Conservation (phyloP, 495 filamentous ascomycete species). For the Staphylotrichum tortipilum region DNA sequence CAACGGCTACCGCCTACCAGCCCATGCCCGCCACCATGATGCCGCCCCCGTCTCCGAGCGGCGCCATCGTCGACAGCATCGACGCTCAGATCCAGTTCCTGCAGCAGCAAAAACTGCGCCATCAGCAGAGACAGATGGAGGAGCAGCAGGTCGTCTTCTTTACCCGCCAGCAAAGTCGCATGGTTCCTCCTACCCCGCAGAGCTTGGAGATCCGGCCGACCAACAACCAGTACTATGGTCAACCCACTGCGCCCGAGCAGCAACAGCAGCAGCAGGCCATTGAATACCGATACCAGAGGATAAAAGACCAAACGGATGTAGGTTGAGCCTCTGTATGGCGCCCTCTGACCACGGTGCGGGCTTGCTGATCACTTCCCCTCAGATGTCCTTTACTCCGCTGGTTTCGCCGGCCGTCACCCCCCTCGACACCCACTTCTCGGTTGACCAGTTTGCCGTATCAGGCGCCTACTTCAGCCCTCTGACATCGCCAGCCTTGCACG, state of each 20-base stretch:
- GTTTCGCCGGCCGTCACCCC: slow-evolving; percentile 93
- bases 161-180: slow-evolving; percentile 45
- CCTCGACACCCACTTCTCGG: slow-evolving; percentile 70
- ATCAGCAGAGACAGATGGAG: slow-evolving; percentile 47
- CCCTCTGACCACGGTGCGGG: neutral
- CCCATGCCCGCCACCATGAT: slow-evolving; percentile 36
- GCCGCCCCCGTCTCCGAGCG: slow-evolving; percentile 33
- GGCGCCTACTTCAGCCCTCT: slow-evolving; percentile 92
- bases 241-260: slow-evolving; percentile 41
- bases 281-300: slow-evolving; percentile 60
- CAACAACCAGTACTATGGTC: slow-evolving; percentile 42
- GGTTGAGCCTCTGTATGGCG: slow-evolving; percentile 20
- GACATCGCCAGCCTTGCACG: slow-evolving; percentile 82
- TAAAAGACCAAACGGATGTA: slow-evolving; percentile 76
- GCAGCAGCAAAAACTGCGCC: slow-evolving; percentile 49
- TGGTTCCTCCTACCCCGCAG: slow-evolving; percentile 87
- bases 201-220: slow-evolving; percentile 80
- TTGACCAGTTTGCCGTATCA: slow-evolving; percentile 71
- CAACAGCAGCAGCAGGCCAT: slow-evolving; percentile 50
- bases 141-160: slow-evolving; percentile 47
- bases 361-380: slow-evolving; percentile 26
- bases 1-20: slow-evolving; percentile 32
- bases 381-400: slow-evolving; percentile 89
- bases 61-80: slow-evolving; percentile 41
- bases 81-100: slow-evolving; percentile 56